phyloP scores from a whole-genome alignment of 2,329 filamentous ascomycete species.

The Colletotrichum echinochloae region DNA sequence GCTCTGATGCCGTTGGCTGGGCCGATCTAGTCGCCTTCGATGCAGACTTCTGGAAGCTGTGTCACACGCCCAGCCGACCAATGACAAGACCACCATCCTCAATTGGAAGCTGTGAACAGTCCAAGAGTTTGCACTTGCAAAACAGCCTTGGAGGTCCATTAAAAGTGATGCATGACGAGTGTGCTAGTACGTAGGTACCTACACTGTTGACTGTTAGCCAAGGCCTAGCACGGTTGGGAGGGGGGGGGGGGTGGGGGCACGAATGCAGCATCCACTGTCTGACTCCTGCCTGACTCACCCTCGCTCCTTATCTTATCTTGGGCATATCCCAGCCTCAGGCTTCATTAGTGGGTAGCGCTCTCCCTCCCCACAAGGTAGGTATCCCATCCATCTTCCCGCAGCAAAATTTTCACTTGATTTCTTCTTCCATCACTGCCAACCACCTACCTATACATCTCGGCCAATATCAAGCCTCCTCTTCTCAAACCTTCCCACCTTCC shows the following conservation, averaged over 20 bases:
- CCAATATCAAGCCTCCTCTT: neutral
- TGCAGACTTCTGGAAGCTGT: slow-evolving; percentile 32
- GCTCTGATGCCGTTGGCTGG: slow-evolving; percentile 15
- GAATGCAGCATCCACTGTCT: neutral
- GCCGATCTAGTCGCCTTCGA: slow-evolving; percentile 25
- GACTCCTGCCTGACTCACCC: neutral
- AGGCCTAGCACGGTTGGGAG: too few relatives aligned
- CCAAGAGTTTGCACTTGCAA: neutral
- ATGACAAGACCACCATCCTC: neutral
- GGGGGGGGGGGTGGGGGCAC: too few relatives aligned
- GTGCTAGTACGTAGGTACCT: neutral
- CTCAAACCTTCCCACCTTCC: neutral
- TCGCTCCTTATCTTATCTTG: neutral
- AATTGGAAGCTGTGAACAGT: neutral
- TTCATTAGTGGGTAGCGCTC: neutral
- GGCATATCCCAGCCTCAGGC: neutral
- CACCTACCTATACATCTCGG: neutral
- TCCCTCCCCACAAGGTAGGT: slow-evolving; percentile 4
- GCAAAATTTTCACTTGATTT: neutral
- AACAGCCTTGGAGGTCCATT: neutral
- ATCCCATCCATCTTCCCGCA: neutral
- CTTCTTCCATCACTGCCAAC: neutral
- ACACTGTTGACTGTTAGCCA: neutral
- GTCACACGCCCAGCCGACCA: neutral
- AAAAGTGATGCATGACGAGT: neutral